These are phyloP conservation scores for Neurospora sublineolata DNA, from an alignment of 495 filamentous ascomycete species.

Conservation along the genomic window DNA sequence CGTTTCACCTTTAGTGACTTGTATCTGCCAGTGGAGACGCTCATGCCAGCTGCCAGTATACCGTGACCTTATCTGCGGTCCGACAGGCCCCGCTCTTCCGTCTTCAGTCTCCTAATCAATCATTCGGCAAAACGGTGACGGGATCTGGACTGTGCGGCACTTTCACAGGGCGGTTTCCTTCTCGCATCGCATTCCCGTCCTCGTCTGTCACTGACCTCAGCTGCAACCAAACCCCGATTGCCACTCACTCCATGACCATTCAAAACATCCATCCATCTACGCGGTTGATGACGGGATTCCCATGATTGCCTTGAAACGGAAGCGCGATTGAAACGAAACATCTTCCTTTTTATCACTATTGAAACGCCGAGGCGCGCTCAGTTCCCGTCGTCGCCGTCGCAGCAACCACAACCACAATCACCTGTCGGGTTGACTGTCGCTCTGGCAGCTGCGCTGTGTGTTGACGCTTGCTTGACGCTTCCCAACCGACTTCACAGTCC, in stretches of 20 bases:
- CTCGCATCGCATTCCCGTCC: background rate
- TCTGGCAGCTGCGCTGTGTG: background rate
- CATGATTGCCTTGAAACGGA: background rate
- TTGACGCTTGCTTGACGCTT: background rate
- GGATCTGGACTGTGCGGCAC: background rate
- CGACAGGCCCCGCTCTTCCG: background rate
- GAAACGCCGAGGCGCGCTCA: background rate
- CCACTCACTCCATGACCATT: background rate
- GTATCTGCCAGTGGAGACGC: background rate
- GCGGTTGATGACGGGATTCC: background rate
- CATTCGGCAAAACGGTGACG: background rate
- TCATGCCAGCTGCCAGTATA: background rate
- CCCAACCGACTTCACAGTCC: background rate
- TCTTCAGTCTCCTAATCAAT: background rate
- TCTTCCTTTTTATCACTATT: background rate
- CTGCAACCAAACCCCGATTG: background rate
- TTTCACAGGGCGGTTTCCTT: background rate
- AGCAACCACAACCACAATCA: background rate
- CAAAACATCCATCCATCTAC: background rate
- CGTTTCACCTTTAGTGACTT: background rate
- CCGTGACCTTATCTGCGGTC: background rate
- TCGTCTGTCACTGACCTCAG: background rate
- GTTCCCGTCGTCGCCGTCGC: background rate
- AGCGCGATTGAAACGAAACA: background rate
- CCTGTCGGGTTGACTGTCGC: background rate